Conservation (phyloP, 495 filamentous ascomycete genomes). For the Astrothelium subdiscretum region DNA sequence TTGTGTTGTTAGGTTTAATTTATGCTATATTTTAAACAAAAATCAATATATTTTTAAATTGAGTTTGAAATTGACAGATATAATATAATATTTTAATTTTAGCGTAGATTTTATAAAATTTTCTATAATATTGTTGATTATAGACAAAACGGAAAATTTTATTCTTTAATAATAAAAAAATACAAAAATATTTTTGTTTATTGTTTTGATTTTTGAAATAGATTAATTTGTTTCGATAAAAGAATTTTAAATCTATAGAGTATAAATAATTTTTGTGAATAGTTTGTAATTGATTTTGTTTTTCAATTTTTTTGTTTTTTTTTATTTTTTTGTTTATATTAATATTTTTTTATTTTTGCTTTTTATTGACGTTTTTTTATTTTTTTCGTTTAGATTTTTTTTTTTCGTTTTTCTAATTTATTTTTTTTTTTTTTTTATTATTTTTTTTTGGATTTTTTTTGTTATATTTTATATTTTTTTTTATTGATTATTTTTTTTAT, state of each 20-base stretch:
- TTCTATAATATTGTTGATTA: not conserved
- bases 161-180: not conserved
- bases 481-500: not conserved
- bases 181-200: not conserved
- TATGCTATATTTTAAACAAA: not conserved
- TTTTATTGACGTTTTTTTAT: not conserved
- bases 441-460: not conserved
- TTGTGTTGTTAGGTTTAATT: conserved; percentile 1
- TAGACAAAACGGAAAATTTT: not conserved
- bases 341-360: not conserved
- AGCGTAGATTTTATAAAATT: not conserved
- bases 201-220: not conserved
- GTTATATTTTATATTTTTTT: not conserved
- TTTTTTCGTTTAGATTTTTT: too few species aligned
- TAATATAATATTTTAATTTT: not conserved
- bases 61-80: not conserved
- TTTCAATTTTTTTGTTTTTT: too few species aligned
- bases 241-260: not conserved
- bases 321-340: too few species aligned
- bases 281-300: too few species aligned
- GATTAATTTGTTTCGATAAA: not conserved
- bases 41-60: conserved; percentile 3
- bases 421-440: not conserved
- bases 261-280: too few species aligned
- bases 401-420: too few species aligned